phyloP scores from a whole-genome alignment of 1,284 basidiomycete genomes.

The Ustilago loliicola region DNA sequence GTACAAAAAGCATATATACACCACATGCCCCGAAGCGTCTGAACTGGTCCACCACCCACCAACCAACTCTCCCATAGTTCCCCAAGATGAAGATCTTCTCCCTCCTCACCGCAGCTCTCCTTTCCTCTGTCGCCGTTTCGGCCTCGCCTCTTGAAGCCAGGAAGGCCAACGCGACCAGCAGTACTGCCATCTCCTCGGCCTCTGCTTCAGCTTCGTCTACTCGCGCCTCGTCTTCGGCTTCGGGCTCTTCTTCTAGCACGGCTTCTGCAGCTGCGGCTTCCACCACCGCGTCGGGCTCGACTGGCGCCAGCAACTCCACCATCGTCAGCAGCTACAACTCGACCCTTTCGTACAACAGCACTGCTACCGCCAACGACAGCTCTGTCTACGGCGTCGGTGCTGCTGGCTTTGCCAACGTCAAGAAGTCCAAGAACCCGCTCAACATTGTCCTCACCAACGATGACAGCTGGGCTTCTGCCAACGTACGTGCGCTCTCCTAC shows the following conservation, averaged over 20 bases:
- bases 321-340: conserved; percentile 43
- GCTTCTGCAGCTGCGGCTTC: conserved; percentile 13
- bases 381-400: conserved; percentile 51
- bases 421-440: conserved; percentile 46
- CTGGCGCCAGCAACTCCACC: conserved; percentile 19
- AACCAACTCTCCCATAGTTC: background rate
- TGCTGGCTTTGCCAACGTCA: conserved; percentile 48
- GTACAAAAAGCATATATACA: conserved; percentile 3
- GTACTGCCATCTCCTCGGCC: background rate
- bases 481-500: conserved; percentile 60
- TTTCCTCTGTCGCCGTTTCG: conserved; percentile 14
- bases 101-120: conserved; percentile 20
- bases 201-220: background rate
- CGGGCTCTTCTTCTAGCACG: conserved; percentile 10
- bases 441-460: conserved; percentile 65
- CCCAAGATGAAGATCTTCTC: conserved; percentile 29
- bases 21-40: background rate
- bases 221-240: conserved; percentile 8
- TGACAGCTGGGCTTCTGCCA: conserved; percentile 52
- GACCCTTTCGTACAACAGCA: conserved; percentile 37
- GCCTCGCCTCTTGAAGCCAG: conserved; percentile 34
- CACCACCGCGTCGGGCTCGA: conserved; percentile 3
- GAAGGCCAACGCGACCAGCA: conserved; percentile 27
- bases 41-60: background rate
- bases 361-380: conserved; percentile 17